Evolutionary conservation across 2,329 filamentous ascomycete species (phyloP), one percentile per base, ranked within the genome.

Genomic region (Nemania sp.): DNA sequence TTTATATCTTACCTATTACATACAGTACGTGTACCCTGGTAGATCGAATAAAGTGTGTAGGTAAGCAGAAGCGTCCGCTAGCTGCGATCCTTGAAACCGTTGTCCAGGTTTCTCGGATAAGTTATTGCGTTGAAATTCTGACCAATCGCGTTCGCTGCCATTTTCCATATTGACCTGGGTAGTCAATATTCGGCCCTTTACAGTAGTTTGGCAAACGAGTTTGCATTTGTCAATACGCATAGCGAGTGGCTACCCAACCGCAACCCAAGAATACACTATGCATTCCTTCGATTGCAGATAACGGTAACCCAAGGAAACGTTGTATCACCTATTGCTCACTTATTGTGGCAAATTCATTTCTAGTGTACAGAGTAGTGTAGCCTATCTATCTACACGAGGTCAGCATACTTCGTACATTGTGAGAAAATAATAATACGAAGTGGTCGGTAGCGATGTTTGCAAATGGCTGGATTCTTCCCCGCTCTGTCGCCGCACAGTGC

Each of bases 61-160:
- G 26, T 23, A 24, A 14, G n/a, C 34, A 49, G 36, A 33, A 41
- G 41, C 51, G 20, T 20, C 44, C 58, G 45, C n/a, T n/a, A n/a
- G n/a, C n/a, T n/a, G n/a, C n/a, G 54, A 63, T 64, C 61, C 60
- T 61, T 47, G 60, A 66, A 63, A 59, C 63, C 64, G 61, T 66
- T 54, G 59, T 57, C 57, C 53, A 53, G 37, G 36, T 63, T 46
- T 57, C 39, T 61, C 57, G 57, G 57, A 41, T 61, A 45, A n/a
- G 40, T 52, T 49, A 46, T 55, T 61, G 59, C 36, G 53, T 62
- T 47, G 53, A 59, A 60, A 58, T 63, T 24, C 57, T 3, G 43
- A 22, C 64, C 64, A 66, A 66, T 66, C 47, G 60, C 42, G 36
- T 28, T 51, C 39, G n/a, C 50, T 58, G 47, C 55, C 53, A 51